A percentile compares a stretch with the other conserved stretches of the same genome.
Evolutionary conservation across 2,329 filamentous ascomycete species (phyloP).

Genomic region (Uncinocarpus reesii): DNA sequence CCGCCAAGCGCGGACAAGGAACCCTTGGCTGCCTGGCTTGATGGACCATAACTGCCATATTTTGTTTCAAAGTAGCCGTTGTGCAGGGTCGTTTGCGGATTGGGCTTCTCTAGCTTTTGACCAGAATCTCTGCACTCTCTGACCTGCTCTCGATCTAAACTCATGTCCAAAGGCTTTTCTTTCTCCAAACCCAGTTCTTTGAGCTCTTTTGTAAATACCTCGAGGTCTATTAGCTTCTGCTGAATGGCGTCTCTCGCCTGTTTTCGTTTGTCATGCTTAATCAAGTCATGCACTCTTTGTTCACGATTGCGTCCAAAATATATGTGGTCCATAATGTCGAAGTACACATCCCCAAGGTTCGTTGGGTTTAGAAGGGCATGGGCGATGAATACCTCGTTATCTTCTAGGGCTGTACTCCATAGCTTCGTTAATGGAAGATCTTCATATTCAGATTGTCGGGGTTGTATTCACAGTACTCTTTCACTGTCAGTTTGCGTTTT

Average conservation of each 20-base stretch:
- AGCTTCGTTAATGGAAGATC: not conserved
- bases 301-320: not conserved
- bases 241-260: not conserved
- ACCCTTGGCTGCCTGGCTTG: too few species aligned
- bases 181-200: too few species aligned
- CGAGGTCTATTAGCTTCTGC: not conserved
- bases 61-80: too few species aligned
- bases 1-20: too few species aligned
- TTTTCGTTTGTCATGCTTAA: not conserved
- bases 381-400: not conserved
- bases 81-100: too few species aligned
- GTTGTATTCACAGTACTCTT: not conserved
- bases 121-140: too few species aligned
- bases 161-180: too few species aligned
- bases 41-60: too few species aligned
- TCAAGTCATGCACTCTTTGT: not conserved
- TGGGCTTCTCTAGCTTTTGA: too few species aligned
- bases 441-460: not conserved
- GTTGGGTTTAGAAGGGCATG: not conserved
- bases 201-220: not conserved
- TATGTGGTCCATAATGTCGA: not conserved
- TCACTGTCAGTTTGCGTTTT: not conserved
- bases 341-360: slow-evolving; percentile 5
- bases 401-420: not conserved
- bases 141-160: too few species aligned